Evolutionary conservation across 352 stramenopile species (phyloP).

Genomic region (Elongisporangium undulatum): DNA sequence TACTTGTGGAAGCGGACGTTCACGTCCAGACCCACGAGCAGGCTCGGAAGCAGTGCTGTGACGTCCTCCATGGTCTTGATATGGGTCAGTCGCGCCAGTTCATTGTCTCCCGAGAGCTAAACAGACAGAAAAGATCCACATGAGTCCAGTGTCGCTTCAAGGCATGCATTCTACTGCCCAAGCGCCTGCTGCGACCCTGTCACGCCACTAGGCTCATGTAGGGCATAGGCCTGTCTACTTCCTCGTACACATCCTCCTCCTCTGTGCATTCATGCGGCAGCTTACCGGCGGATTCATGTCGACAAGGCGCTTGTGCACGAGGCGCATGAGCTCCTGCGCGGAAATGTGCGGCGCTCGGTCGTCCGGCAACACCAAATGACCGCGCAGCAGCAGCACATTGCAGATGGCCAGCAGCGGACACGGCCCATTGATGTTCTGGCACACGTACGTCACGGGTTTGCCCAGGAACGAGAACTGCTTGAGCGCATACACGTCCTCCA

Average conservation of each 20-base stretch:
- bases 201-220: too few species aligned
- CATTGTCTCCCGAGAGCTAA: slow-evolving; percentile 37
- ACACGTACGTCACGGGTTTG: slow-evolving; percentile 85
- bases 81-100: slow-evolving; percentile 64
- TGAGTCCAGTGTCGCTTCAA: neutral
- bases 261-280: neutral
- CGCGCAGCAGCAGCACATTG: slow-evolving; percentile 94
- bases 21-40: slow-evolving; percentile 97
- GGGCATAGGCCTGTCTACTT: too few species aligned
- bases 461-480: slow-evolving; percentile 81
- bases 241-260: neutral
- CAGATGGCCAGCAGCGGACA: slow-evolving; percentile 96
- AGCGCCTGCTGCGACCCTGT: neutral
- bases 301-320: slow-evolving; percentile 88
- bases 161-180: neutral
- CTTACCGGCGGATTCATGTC: slow-evolving; percentile 69
- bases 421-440: slow-evolving; percentile 98
- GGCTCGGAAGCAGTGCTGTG: slow-evolving; percentile 86
- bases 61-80: slow-evolving; percentile 89
- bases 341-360: slow-evolving; percentile 56
- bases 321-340: slow-evolving; percentile 87
- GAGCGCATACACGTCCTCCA: slow-evolving; percentile 73
- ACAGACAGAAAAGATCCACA: neutral
- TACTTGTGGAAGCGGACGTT: slow-evolving; percentile 96
- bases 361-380: slow-evolving; percentile 79